These are phyloP conservation scores for Diplodia scrobiculata DNA, from an alignment of 2,329 filamentous ascomycete genomes.

Conservation along the genomic window DNA sequence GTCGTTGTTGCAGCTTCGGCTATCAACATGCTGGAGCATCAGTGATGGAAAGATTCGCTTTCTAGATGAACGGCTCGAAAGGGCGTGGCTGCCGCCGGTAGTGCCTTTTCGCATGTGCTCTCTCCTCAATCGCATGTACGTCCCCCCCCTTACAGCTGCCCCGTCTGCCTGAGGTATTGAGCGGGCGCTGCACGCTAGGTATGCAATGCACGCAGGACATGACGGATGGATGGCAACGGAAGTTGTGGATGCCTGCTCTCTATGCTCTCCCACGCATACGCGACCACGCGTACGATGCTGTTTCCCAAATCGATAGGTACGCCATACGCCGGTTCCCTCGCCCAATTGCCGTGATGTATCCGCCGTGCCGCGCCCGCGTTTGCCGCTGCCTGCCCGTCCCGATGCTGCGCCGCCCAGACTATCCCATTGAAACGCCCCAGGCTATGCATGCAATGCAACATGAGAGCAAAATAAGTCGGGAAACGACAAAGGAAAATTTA, in stretches of 20 bases:
- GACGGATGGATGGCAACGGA: neutral
- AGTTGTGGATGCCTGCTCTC: neutral
- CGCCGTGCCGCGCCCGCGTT: neutral
- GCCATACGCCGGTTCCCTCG: neutral
- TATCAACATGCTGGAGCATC: neutral
- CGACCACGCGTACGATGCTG: neutral
- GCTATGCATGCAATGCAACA: neutral
- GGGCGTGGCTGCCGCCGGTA: neutral
- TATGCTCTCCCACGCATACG: neutral
- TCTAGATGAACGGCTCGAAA: neutral
- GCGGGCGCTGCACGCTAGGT: neutral
- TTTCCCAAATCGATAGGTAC: neutral
- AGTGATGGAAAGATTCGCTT: neutral
- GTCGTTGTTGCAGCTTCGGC: neutral
- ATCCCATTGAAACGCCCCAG: neutral
- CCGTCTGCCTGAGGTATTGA: neutral
- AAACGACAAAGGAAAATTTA: neutral
- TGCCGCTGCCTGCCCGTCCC: neutral
- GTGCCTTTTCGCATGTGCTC: neutral
- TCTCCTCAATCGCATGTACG: neutral
- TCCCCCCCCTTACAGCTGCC: neutral
- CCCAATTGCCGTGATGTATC: neutral
- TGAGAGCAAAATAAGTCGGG: neutral
- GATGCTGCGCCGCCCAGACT: neutral
- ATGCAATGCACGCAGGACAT: neutral